These are phyloP conservation scores for Xylariales sp. DNA, from an alignment of 2,329 filamentous ascomycete species.

Conservation along the genomic window DNA sequence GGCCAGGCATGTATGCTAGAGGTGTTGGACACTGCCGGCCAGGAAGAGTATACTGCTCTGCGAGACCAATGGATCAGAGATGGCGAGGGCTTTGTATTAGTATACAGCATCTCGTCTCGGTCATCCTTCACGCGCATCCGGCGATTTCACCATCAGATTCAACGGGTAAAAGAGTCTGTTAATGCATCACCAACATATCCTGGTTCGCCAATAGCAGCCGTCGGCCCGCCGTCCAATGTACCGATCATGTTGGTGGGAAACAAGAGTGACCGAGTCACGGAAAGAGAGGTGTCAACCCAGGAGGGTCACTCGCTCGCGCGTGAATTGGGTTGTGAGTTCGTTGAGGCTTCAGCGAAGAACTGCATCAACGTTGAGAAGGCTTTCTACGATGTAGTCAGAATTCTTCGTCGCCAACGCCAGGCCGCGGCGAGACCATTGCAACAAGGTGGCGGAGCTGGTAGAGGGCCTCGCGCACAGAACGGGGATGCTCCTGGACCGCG, in stretches of 20 bases:
- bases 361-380: slow-evolving; percentile 98
- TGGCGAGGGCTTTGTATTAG: slow-evolving; percentile 93
- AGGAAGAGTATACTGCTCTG: slow-evolving; percentile 96
- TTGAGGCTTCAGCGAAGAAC: slow-evolving; percentile 95
- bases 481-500: slow-evolving; percentile 12
- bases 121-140: slow-evolving; percentile 94
- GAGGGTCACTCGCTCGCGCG: slow-evolving; percentile 89
- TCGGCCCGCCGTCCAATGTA: slow-evolving; percentile 61
- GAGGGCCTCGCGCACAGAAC: slow-evolving; percentile 17
- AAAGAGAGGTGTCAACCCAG: slow-evolving; percentile 93
- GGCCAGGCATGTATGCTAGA: slow-evolving; percentile 95
- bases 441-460: slow-evolving; percentile 12
- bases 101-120: slow-evolving; percentile 97
- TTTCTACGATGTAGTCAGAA: slow-evolving; percentile 94
- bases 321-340: slow-evolving; percentile 91
- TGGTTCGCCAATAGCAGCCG: slow-evolving; percentile 64
- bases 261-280: slow-evolving; percentile 94
- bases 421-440: slow-evolving; percentile 36
- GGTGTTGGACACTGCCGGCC: slow-evolving; percentile 92
- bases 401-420: slow-evolving; percentile 79
- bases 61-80: slow-evolving; percentile 98
- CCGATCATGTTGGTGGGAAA: slow-evolving; percentile 98
- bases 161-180: slow-evolving; percentile 90
- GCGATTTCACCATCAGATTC: slow-evolving; percentile 94
- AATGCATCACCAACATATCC: slow-evolving; percentile 72